These are phyloP conservation scores for Skeletonema menzelii DNA, from an alignment of 108 stramenopile genomes.

Conservation along the genomic window DNA sequence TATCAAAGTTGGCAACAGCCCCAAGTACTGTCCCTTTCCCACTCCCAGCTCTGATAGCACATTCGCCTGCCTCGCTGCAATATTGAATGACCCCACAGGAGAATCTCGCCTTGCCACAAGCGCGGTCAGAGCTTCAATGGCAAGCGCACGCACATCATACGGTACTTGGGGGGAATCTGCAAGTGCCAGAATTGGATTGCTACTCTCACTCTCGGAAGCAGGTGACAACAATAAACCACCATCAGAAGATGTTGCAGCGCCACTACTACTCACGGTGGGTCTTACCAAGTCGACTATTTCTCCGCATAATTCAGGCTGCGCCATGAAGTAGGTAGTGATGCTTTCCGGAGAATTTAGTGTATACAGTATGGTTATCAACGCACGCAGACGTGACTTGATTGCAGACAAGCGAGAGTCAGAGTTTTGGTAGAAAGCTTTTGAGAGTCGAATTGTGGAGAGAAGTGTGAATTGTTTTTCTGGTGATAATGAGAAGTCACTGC, in stretches of 20 bases:
- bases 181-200: conserved; percentile 49
- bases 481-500: conserved; percentile 29
- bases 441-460: conserved; percentile 74
- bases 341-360: conserved; percentile 78
- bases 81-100: conserved; percentile 49
- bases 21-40: conserved; percentile 89
- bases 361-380: conserved; percentile 73
- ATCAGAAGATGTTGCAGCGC: conserved; percentile 46
- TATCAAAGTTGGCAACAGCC: conserved; percentile 89
- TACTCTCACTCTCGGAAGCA: background rate
- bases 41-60: conserved; percentile 91
- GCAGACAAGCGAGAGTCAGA: conserved; percentile 57
- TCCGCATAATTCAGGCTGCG: conserved; percentile 89
- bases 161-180: conserved; percentile 67
- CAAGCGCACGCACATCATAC: conserved; percentile 70
- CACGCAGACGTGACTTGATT: conserved; percentile 71
- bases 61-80: conserved; percentile 79
- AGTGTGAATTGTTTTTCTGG: conserved; percentile 76
- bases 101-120: conserved; percentile 82
- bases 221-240: conserved; percentile 6
- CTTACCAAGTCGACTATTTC: conserved; percentile 89
- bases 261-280: conserved; percentile 58
- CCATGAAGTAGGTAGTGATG: conserved; percentile 81
- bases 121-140: conserved; percentile 84
- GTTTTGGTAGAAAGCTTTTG: conserved; percentile 67